phyloP scores from a whole-genome alignment of 768 basidiomycete species.

The Cytidiella melzeri region DNA sequence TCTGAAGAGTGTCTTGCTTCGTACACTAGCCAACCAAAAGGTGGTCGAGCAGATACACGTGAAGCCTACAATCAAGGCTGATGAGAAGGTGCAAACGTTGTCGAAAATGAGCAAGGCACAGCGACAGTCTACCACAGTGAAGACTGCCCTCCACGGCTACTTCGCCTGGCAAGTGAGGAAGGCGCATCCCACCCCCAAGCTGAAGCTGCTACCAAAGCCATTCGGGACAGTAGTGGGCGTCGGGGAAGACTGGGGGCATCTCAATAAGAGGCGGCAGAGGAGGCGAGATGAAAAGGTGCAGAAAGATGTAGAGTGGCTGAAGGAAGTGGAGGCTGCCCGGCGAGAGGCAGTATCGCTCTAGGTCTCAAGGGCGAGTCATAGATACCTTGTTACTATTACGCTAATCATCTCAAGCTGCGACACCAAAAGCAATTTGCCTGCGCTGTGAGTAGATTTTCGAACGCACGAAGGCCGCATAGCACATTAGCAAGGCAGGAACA shows the following conservation, averaged over 20 bases:
- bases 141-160: conserved; percentile 23
- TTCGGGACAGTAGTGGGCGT: conserved; percentile 39
- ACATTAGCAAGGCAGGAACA: no score
- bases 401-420: no score
- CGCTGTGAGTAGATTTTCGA: no score
- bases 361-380: no score
- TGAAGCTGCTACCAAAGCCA: conserved; percentile 4
- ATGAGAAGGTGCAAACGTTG: conserved; percentile 21
- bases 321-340: conserved; percentile 26
- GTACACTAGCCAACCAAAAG: conserved; percentile 35
- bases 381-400: no score
- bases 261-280: conserved; percentile 48
- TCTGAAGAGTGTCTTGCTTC: conserved; percentile 48
- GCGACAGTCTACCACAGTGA: conserved; percentile 16
- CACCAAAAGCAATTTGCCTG: no score
- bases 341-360: conserved; percentile 9
- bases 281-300: conserved; percentile 41
- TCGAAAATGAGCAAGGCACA: conserved; percentile 18
- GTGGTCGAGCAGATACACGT: conserved; percentile 39
- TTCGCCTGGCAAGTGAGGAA: conserved; percentile 36
- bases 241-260: conserved; percentile 47
- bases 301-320: conserved; percentile 35
- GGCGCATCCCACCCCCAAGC: background rate
- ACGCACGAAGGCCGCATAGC: no score
- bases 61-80: conserved; percentile 24